phyloP scores from a whole-genome alignment of 2,329 filamentous ascomycete species.

The Bisporella sp. region DNA sequence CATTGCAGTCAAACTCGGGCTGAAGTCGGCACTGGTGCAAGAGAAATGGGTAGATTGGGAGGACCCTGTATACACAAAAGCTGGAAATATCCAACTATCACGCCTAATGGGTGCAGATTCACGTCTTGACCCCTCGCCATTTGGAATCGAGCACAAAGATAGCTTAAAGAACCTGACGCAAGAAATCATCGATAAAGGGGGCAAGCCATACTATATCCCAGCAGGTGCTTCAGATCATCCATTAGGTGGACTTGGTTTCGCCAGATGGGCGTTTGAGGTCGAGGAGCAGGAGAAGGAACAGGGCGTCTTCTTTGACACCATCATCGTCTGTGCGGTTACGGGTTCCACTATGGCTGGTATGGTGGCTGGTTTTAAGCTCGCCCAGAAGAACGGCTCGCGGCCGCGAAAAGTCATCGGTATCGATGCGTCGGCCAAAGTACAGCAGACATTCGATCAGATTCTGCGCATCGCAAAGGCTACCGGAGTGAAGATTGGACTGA shows the following conservation, averaged over 20 bases:
- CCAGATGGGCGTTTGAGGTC: conserved; percentile 65
- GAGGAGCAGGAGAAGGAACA: conserved; percentile 52
- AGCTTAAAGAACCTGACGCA: background rate
- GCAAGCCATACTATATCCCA: conserved; percentile 65
- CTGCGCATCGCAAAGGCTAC: conserved; percentile 60
- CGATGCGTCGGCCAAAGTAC: conserved; percentile 54
- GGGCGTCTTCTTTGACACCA: conserved; percentile 58
- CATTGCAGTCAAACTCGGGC: conserved; percentile 49
- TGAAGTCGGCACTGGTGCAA: conserved; percentile 52
- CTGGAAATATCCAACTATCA: conserved; percentile 66
- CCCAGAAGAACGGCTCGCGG: conserved; percentile 35
- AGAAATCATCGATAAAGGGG: conserved; percentile 31
- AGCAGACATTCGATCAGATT: conserved; percentile 58
- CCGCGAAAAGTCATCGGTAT: conserved; percentile 57
- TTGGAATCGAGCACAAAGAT: background rate
- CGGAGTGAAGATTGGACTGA: conserved; percentile 54
- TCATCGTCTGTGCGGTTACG: conserved; percentile 67
- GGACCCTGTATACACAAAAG: conserved; percentile 44
- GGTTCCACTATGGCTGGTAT: conserved; percentile 66
- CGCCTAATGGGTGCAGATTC: conserved; percentile 56
- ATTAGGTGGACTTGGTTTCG: conserved; percentile 63
- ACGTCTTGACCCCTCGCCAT: conserved; percentile 20
- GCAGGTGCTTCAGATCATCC: conserved; percentile 66
- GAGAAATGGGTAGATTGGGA: conserved; percentile 57
- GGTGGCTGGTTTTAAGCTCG: conserved; percentile 64